Evolutionary conservation across 495 filamentous ascomycete genomes (phyloP).

Genomic region (Penicillium simplicissimum): DNA sequence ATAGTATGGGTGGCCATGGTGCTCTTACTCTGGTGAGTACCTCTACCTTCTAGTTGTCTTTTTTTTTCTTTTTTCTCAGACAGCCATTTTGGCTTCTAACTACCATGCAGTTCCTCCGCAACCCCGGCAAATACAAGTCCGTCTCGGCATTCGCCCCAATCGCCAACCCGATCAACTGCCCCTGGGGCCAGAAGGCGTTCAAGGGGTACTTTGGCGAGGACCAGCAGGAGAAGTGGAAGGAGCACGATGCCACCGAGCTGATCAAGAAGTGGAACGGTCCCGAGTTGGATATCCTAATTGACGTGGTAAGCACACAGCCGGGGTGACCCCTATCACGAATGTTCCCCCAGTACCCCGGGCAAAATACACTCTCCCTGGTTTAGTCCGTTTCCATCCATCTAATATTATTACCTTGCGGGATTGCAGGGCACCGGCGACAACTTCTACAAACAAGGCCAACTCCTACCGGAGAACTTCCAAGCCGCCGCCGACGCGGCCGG

Average conservation of each 20-base stretch:
- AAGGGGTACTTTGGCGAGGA: conserved; percentile 80
- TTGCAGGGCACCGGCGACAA: conserved; percentile 92
- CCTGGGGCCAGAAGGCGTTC: conserved; percentile 97
- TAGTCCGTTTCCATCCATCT: background rate
- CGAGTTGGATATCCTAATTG: conserved; percentile 72
- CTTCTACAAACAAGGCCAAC: conserved; percentile 91
- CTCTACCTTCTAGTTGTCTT: background rate
- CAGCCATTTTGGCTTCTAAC: background rate
- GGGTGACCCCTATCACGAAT: too few species aligned
- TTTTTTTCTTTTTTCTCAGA: too few species aligned
- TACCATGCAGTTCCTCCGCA: conserved; percentile 67
- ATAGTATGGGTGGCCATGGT: conserved; percentile 96
- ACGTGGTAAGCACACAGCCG: conserved; percentile 68
- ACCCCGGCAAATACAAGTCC: conserved; percentile 83
- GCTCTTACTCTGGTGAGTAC: conserved; percentile 72
- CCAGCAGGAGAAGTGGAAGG: conserved; percentile 71
- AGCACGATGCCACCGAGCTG: conserved; percentile 91
- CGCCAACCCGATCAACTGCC: conserved; percentile 78
- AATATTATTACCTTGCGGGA: too few species aligned
- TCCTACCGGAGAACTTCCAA: conserved; percentile 91
- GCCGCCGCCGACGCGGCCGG: conserved; percentile 73
- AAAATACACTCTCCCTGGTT: too few species aligned
- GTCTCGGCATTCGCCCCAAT: conserved; percentile 93
- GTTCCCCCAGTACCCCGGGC: too few species aligned
- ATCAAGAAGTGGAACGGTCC: conserved; percentile 68